Base-by-base conservation (phyloP, 805 yeast genomes). In the Saccharomycopsis fibuligera region DNA sequence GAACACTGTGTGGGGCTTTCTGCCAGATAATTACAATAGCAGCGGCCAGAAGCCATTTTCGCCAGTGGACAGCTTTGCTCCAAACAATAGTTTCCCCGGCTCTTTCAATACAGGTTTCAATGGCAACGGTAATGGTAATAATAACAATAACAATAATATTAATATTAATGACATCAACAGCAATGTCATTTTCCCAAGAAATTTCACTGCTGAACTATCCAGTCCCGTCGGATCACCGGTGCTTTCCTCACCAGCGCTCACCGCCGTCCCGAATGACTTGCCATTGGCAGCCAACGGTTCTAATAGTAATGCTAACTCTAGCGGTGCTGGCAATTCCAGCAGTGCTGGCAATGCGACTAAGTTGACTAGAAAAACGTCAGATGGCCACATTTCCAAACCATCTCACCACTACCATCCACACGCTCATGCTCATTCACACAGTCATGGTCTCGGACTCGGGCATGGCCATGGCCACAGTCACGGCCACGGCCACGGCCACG, bases 301-400 rank as follows among this genome's bases (percentile, higher is more conserved):
- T 5, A 9, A 33, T 8, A 9, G 37, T 9, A 33, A 33, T 17
- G n/a, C n/a, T n/a, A 19, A 9, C 10, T 8, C n/a, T 10, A 22
- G n/a, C 12, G 12, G 4, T n/a, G n/a, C n/a, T n/a, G n/a, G 37
- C 36, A 24, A 22, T 35, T 21, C 14, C 30, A 33, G n/a, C 8
- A 29, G 35, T 19, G 17, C 35, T 27, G n/a, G 36, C 14, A 24
- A 17, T 16, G 9, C 37, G n/a, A 27, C 21, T 21, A 45, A 44
- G n/a, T 23, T 41, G 16, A 16, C 17, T 16, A 36, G 35, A 4
- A 36, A 44, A 16, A n/a, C 30, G n/a, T 50, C 50, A 10, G 47
- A 43, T 43, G 52, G 54, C 3, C 54, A 51, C 24, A 42, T 51
- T 19, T 21, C 46, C 1, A 51, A 41, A 30, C 47, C 51, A 5